Conservation (phyloP, 2,329 filamentous ascomycete genomes). For the Beauveria sp. region DNA sequence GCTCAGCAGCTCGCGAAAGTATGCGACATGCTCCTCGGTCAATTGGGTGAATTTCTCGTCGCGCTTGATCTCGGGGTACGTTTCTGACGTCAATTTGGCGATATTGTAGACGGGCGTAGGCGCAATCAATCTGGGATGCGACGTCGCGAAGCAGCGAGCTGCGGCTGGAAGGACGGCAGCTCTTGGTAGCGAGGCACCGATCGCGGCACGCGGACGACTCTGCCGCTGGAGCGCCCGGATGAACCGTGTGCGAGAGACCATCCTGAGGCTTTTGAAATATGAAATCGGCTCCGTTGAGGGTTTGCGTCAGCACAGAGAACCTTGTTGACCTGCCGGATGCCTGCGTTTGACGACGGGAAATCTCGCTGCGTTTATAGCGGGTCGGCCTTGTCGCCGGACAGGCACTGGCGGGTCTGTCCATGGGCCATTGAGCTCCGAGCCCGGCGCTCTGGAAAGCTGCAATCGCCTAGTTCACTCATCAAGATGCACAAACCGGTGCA, state of each 20-base stretch:
- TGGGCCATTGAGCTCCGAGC: background rate
- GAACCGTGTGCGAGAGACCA: constrained; percentile 16
- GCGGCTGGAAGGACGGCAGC: background rate
- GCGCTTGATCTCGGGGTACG: constrained; percentile 75
- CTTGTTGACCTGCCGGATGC: background rate
- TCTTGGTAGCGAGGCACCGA: background rate
- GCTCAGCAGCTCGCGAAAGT: constrained; percentile 76
- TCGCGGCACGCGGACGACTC: background rate
- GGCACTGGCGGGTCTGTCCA: background rate
- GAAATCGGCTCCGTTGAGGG: background rate
- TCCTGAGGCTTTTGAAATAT: constrained; percentile 2
- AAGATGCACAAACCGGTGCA: background rate
- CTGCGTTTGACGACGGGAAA: background rate
- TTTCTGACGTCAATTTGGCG: constrained; percentile 72
- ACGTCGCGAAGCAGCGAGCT: constrained; percentile 23
- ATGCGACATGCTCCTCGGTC: constrained; percentile 69
- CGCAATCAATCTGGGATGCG: constrained; percentile 21
- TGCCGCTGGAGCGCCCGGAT: constrained; percentile 14
- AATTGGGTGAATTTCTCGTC: constrained; percentile 68
- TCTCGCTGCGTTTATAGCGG: constrained; percentile 1
- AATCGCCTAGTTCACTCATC: background rate
- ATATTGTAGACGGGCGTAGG: constrained; percentile 16
- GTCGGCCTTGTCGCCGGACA: background rate
- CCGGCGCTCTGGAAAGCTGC: background rate
- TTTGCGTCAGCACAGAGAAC: background rate